These are phyloP conservation scores for Phytophthora syringae DNA, from an alignment of 352 stramenopile genomes.

Conservation along the genomic window DNA sequence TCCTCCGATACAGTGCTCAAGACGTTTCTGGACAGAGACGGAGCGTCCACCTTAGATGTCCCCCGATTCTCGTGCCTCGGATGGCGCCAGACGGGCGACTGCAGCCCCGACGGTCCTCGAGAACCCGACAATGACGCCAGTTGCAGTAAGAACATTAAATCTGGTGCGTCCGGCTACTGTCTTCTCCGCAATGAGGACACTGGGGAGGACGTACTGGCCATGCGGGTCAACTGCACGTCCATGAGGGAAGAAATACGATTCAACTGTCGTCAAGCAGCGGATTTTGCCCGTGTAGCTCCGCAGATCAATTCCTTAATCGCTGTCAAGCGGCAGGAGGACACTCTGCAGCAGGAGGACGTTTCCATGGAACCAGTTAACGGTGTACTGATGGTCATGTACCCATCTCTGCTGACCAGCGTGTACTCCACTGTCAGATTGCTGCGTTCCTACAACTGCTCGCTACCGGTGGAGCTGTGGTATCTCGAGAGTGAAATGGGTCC, in stretches of 20 bases:
- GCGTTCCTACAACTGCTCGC: slow-evolving; percentile 33
- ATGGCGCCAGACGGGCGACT: slow-evolving; percentile 28
- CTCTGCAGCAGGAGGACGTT: not conserved
- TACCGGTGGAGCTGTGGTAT: slow-evolving; percentile 64
- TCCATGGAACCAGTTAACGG: slow-evolving; percentile 23
- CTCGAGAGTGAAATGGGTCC: slow-evolving; percentile 39
- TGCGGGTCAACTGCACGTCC: slow-evolving; percentile 40
- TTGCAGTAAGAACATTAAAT: slow-evolving; percentile 24
- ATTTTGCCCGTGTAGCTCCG: slow-evolving; percentile 45
- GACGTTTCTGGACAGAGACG: slow-evolving; percentile 26
- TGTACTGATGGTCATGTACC: slow-evolving; percentile 62
- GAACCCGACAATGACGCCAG: slow-evolving; percentile 18
- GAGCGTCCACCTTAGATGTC: slow-evolving; percentile 9
- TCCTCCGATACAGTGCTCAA: slow-evolving; percentile 18
- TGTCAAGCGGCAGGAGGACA: slow-evolving; percentile 9
- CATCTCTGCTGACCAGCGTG: slow-evolving; percentile 41
- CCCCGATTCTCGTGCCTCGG: slow-evolving; percentile 29
- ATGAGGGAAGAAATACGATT: slow-evolving; percentile 37
- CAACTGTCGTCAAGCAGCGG: slow-evolving; percentile 46
- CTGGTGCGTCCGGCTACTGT: slow-evolving; percentile 28
- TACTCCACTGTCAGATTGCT: slow-evolving; percentile 50
- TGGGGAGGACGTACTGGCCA: slow-evolving; percentile 36
- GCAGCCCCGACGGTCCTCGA: slow-evolving; percentile 17
- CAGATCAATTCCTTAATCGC: slow-evolving; percentile 25
- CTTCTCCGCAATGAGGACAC: slow-evolving; percentile 30